Evolutionary conservation across 1,284 basidiomycete genomes (phyloP).

Genomic region (Apiotrichum mycotoxinovorans): DNA sequence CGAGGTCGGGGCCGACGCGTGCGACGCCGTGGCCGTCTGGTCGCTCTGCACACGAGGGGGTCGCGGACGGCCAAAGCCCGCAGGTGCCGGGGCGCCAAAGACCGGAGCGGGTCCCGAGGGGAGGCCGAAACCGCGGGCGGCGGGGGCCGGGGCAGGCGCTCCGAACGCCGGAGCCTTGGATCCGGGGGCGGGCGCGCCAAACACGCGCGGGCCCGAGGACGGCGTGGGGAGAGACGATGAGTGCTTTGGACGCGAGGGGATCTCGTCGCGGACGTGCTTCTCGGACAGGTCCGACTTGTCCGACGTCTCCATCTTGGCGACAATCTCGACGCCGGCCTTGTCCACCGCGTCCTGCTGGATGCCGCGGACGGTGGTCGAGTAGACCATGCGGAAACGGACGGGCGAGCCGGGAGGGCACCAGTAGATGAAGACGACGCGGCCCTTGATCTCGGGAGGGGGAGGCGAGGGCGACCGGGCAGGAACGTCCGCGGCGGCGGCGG

Average conservation of each 20-base stretch:
- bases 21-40: slow-evolving; percentile 25
- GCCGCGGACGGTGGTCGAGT: slow-evolving; percentile 64
- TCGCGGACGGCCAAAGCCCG: slow-evolving; percentile 11
- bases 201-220: slow-evolving; percentile 3
- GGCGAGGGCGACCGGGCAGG: slow-evolving; percentile 10
- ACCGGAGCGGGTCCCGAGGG: slow-evolving; percentile 22
- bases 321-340: slow-evolving; percentile 51
- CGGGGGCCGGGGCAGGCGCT: slow-evolving; percentile 20
- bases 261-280: slow-evolving; percentile 57
- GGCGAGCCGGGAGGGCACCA: slow-evolving; percentile 75
- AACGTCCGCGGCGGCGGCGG: background rate
- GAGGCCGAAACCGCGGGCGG: slow-evolving; percentile 26
- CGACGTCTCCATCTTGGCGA: slow-evolving; percentile 66
- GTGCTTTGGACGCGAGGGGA: slow-evolving; percentile 8
- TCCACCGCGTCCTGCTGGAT: slow-evolving; percentile 60
- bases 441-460: slow-evolving; percentile 25
- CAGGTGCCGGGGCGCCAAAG: slow-evolving; percentile 17
- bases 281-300: slow-evolving; percentile 70
- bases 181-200: slow-evolving; percentile 19
- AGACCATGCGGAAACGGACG: slow-evolving; percentile 79
- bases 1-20: slow-evolving; percentile 9
- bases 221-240: slow-evolving; percentile 8
- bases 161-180: slow-evolving; percentile 15
- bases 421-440: slow-evolving; percentile 71
- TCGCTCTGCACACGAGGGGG: background rate